Percentiles rank a stretch among this genome's conserved stretches.
Conservation (phyloP, 2,329 filamentous ascomycete genomes). For the Fusarium zealandicum region DNA sequence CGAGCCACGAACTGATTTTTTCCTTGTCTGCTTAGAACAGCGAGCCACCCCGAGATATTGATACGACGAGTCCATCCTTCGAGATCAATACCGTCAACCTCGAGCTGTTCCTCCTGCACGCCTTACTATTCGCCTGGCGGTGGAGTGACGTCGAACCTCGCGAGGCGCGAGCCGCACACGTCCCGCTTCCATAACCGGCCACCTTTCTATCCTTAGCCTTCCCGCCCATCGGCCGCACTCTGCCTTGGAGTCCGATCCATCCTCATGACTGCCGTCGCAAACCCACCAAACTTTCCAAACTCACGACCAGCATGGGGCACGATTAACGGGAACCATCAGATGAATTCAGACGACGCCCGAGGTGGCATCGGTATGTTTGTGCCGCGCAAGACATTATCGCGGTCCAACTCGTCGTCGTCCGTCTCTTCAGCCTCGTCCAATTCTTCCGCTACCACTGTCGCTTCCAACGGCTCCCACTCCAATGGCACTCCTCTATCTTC, state of each 20-base stretch:
- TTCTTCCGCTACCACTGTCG: conserved; percentile 69
- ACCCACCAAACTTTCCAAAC: conserved; percentile 68
- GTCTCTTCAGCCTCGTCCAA: conserved; percentile 80
- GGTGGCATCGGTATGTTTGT: conserved; percentile 74
- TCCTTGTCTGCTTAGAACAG: conserved; percentile 28
- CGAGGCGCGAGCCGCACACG: conserved; percentile 35
- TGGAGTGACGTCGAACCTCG: conserved; percentile 33
- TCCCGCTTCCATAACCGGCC: conserved; percentile 28
- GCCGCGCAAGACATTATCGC: conserved; percentile 85
- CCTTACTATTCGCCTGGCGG: conserved; percentile 14
- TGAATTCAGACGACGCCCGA: conserved; percentile 84
- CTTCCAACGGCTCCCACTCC: conserved; percentile 65
- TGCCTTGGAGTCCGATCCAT: conserved; percentile 36
- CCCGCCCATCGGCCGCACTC: conserved; percentile 32
- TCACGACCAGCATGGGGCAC: conserved; percentile 70
- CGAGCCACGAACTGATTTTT: conserved; percentile 34
- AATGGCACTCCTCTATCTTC: conserved; percentile 64
- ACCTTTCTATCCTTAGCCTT: conserved; percentile 28
- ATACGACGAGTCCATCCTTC: conserved; percentile 17
- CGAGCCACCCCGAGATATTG: conserved; percentile 18
- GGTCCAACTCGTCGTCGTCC: conserved; percentile 91
- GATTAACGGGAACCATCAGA: conserved; percentile 68
- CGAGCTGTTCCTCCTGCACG: conserved; percentile 5
- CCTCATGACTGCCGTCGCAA: conserved; percentile 74
- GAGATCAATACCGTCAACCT: conserved; percentile 2